Evolutionary conservation across 495 filamentous ascomycete genomes (phyloP).

Genomic region (Talaromyces adpressus): DNA sequence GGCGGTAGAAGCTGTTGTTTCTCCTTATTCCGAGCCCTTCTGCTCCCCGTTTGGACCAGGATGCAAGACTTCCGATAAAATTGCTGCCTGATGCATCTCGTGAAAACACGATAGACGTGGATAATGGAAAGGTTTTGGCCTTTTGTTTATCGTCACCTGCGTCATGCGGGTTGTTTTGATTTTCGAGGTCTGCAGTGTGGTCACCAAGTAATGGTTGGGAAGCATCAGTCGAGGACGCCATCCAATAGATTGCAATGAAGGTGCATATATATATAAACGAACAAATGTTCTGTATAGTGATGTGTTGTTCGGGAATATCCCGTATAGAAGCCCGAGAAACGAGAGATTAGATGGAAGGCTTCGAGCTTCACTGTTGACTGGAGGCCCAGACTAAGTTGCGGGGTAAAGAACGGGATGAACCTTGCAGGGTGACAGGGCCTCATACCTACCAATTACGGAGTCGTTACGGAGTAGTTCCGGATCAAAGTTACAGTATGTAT

Average conservation of each 20-base stretch:
- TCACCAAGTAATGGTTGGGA: constrained; percentile 6
- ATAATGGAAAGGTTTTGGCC: background rate
- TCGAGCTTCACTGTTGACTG: background rate
- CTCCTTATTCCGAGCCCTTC: background rate
- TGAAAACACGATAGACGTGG: background rate
- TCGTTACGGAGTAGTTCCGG: background rate
- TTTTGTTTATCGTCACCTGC: background rate
- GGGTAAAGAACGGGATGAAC: background rate
- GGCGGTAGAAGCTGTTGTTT: background rate
- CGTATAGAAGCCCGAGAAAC: background rate
- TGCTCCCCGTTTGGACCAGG: background rate
- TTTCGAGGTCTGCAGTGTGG: background rate
- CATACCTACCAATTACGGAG: background rate
- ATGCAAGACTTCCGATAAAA: constrained; percentile 2
- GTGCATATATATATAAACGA: background rate
- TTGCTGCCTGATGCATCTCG: background rate
- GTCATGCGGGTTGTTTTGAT: background rate
- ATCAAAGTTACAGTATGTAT: background rate
- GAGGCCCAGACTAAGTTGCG: background rate
- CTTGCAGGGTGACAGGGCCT: background rate
- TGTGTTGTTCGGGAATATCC: background rate
- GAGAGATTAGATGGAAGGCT: background rate
- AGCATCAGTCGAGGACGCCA: constrained; percentile 7
- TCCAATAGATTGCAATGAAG: background rate
- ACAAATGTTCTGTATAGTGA: background rate